Base-by-base conservation (phyloP, 176 grass and related monocot species). In the Eragrostis curvula region DNA sequence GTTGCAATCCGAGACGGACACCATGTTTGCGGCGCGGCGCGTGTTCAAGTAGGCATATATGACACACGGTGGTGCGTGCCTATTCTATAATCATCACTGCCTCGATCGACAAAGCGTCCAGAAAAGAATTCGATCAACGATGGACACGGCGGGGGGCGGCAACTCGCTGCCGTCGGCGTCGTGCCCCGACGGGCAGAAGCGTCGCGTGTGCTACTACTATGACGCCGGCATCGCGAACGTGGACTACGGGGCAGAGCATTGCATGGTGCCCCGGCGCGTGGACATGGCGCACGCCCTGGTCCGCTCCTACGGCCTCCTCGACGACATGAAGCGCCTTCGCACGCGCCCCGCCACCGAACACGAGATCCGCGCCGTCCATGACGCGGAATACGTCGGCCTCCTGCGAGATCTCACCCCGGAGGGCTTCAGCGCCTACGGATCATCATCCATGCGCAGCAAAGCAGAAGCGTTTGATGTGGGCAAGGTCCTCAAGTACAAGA, bases 131-230 rank as follows among this genome's bases (percentile, higher is more conserved):
- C 25, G 9, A 9, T 2, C 5, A 16, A 12, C 11, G 46, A 76
- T 84, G 62, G 62, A 56, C 20, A 40, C 50, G n/a, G 84, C 78
- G n/a, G 79, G n/a, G 4, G 32, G 89, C 23, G 81, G 91, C 20
- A 85, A 93, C 58, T 91, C 91, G 46, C 65, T 94, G 11, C 78
- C 81, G 23, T 91, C 91, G 53, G 0, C 64, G 85, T 87, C 79
- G 53, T 84, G 79, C 67, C 28, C 21, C 49, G 94, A 93, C 70
- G 91, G 43, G 40, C 47, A 21, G 74, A 91, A 88, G 89, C 85
- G 91, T 24, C 79, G 75, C 39, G 94, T 97, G 18, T 91, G 90
- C 68, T 94, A 97, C 81, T 97, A 91, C 89, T 90, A 92, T 67
- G 94, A 97, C 56, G 17, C 78, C 4, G 73, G 80, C 30, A 81